Base-by-base conservation (phyloP, 352 stramenopile species). In the Phytophthora vignae region DNA sequence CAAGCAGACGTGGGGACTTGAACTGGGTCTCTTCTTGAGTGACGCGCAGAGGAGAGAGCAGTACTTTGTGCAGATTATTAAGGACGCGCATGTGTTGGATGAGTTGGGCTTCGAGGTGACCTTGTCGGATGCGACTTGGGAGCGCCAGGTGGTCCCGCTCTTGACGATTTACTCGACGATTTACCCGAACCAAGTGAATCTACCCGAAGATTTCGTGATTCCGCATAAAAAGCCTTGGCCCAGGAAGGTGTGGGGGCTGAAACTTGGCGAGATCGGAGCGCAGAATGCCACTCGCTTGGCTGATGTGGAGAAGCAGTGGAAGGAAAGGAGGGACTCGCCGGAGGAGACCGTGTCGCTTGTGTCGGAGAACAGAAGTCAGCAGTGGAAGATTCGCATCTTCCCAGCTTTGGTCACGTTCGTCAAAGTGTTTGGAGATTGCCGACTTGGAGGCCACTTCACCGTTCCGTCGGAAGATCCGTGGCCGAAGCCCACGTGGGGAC, bases 31-130 rank as follows among this genome's bases (percentile, higher is more conserved):
- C 1, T 79, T 79, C 55, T 19, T 76, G 48, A 67, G 19, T 10
- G 48, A 76, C 22, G 60, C 72, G 8, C 69, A 68, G 6, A 50
- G 46, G 27, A 66, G 72, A 71, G 72, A 79, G 25, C 58, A 67
- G 42, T 79, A 71, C 69, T 79, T 76, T 27, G 53, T 74, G 15
- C 72, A 76, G 36, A 73, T 79, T 62, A 33, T 59, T 25, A 61
- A 46, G 36, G 72, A 79, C 46, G 36, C 55, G 0, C 15, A 17
- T 17, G 38, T 76, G 2, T 27, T 79, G 60, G 58, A 69, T 7
- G 19, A 55, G 8, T 58, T 79, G 19, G 68, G 72, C 31, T 79
- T 76, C 29, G 62, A 79, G 21, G 48, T 79, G 1, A 46, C 11
- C 21, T 29, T 79, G 4, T 79, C 67, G n/a, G 49, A 73, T 17